Conservation (phyloP, 148 eudicot genomes). For the Nyssa sinensis region DNA sequence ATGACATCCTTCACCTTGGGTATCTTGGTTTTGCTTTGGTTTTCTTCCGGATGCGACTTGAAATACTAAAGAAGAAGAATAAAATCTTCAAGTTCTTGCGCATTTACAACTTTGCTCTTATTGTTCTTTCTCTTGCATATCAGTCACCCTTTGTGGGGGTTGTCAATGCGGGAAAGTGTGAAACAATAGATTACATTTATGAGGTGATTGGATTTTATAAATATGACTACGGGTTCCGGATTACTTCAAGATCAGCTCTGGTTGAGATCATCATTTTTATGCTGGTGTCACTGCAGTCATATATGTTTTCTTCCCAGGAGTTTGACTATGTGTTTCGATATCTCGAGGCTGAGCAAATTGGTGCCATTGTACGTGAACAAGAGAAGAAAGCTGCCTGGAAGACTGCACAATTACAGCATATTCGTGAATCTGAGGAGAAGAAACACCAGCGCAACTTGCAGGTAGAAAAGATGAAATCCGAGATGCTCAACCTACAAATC, state of each 20-base stretch:
- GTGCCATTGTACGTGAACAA: conserved; percentile 93
- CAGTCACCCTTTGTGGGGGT: conserved; percentile 93
- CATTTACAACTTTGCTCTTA: conserved; percentile 83
- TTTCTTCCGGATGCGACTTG: conserved; percentile 85
- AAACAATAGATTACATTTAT: conserved; percentile 75
- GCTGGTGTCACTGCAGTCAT: conserved; percentile 88
- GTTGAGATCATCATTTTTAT: conserved; percentile 90
- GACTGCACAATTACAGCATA: conserved; percentile 78
- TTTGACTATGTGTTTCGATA: conserved; percentile 92
- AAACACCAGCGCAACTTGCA: conserved; percentile 90
- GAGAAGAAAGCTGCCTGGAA: conserved; percentile 99
- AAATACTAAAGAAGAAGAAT: conserved; percentile 89
- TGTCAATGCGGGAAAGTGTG: conserved; percentile 79
- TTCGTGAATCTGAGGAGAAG: conserved; percentile 88
- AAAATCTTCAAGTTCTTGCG: conserved; percentile 87
- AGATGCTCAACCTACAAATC: conserved; percentile 91
- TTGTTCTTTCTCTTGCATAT: conserved; percentile 93
- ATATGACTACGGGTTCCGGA: conserved; percentile 90
- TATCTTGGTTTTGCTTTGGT: conserved; percentile 95
- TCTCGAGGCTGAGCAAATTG: conserved; percentile 99
- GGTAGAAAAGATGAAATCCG: conserved; percentile 99
- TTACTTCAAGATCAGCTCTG: conserved; percentile 95
- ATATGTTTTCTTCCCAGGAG: conserved; percentile 93
- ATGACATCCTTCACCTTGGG: conserved; percentile 93
- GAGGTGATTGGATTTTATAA: conserved; percentile 95